Conservation (phyloP, 2,329 filamentous ascomycete species). For the Chaetomium sp. region DNA sequence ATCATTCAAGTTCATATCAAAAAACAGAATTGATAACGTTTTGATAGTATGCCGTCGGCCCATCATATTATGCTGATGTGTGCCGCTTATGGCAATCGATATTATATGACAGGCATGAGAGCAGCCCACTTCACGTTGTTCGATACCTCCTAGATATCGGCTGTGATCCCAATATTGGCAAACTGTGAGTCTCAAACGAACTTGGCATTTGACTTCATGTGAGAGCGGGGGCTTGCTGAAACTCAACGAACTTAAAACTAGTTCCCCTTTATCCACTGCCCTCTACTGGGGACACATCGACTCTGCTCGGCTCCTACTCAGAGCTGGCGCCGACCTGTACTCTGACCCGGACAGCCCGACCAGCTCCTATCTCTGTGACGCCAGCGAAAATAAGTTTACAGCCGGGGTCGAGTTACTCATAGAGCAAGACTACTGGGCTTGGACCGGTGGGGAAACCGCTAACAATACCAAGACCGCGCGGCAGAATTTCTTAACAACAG, state of each 20-base stretch:
- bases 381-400: background rate
- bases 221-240: background rate
- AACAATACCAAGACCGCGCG: background rate
- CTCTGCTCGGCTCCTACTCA: background rate
- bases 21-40: background rate
- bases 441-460: background rate
- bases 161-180: background rate
- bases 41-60: too few species aligned
- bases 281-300: background rate
- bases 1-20: background rate
- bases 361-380: background rate
- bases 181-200: background rate
- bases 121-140: background rate
- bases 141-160: slow-evolving; percentile 8
- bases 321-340: slow-evolving; percentile 3
- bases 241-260: background rate
- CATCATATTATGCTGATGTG: too few species aligned
- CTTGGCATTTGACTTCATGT: background rate
- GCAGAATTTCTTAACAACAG: background rate
- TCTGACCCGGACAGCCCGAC: background rate
- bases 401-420: background rate
- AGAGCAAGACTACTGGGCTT: background rate
- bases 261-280: background rate
- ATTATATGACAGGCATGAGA: background rate
- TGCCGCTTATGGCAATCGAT: too few species aligned